These are phyloP conservation scores for Ascochyta viciae-villosae DNA, from an alignment of 2,329 filamentous ascomycete genomes.

Conservation along the genomic window DNA sequence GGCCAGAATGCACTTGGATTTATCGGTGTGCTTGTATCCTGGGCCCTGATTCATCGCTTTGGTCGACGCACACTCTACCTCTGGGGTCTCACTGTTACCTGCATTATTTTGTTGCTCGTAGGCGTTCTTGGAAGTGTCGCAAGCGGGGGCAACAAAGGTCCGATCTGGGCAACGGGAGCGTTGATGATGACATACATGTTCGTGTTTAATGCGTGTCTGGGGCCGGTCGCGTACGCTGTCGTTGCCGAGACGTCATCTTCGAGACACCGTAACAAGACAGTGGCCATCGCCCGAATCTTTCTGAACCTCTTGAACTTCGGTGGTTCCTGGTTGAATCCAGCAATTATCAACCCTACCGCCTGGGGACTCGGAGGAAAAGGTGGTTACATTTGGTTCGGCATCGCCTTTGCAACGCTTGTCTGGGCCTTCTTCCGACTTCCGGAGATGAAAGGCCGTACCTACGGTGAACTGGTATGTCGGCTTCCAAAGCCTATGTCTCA, in stretches of 20 bases:
- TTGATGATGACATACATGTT: constrained; percentile 55
- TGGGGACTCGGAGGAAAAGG: constrained; percentile 80
- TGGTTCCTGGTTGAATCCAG: constrained; percentile 65
- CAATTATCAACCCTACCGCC: constrained; percentile 53
- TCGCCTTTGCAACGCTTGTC: constrained; percentile 76
- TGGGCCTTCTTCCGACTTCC: constrained; percentile 81
- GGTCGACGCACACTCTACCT: constrained; percentile 78
- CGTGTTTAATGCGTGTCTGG: constrained; percentile 82
- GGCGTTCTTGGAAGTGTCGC: constrained; percentile 7
- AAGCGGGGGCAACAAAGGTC: constrained; percentile 45
- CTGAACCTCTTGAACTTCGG: constrained; percentile 62
- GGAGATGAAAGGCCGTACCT: constrained; percentile 78
- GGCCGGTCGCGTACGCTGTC: constrained; percentile 85
- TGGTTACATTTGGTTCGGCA: constrained; percentile 82
- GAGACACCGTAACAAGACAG: constrained; percentile 84
- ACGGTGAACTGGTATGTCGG: constrained; percentile 65
- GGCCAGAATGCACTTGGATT: constrained; percentile 64
- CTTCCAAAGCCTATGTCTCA: not conserved
- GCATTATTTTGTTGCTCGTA: constrained; percentile 68
- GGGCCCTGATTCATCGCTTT: constrained; percentile 77
- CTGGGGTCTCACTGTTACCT: constrained; percentile 66
- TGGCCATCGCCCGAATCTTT: constrained; percentile 72
- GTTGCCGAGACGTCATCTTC: constrained; percentile 82
- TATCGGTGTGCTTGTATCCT: constrained; percentile 72
- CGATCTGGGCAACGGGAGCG: constrained; percentile 25